A percentile compares a stretch with the other conserved stretches of the same genome.
Evolutionary conservation across 768 basidiomycete species (phyloP).

Genomic region (Pleurotus cornucopiae): DNA sequence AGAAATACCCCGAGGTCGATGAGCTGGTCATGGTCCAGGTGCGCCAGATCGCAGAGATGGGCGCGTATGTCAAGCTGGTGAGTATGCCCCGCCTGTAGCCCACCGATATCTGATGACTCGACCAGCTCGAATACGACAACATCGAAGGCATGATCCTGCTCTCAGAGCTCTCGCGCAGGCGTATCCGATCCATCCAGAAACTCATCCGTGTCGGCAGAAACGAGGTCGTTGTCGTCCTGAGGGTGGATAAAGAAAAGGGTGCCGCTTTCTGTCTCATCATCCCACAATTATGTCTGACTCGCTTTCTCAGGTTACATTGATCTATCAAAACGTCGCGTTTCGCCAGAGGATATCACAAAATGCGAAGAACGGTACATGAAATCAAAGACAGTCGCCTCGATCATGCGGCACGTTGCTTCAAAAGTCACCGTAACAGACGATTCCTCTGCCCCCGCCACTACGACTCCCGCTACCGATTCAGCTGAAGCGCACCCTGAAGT

Average conservation of each 20-base stretch:
- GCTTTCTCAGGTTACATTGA: slow-evolving; percentile 87
- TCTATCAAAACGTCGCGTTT: slow-evolving; percentile 96
- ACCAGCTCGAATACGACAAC: slow-evolving; percentile 95
- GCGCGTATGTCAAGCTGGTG: slow-evolving; percentile 97
- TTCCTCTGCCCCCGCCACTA: slow-evolving; percentile 25
- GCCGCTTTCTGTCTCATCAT: slow-evolving; percentile 15
- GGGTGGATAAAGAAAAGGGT: slow-evolving; percentile 99
- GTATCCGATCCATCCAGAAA: slow-evolving; percentile 96
- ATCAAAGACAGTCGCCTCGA: slow-evolving; percentile 91
- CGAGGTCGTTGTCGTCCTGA: slow-evolving; percentile 95
- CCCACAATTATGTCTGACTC: background rate
- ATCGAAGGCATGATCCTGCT: slow-evolving; percentile 99
- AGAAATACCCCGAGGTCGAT: slow-evolving; percentile 93
- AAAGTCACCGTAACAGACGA: slow-evolving; percentile 53
- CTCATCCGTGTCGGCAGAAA: slow-evolving; percentile 96
- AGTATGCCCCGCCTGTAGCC: slow-evolving; percentile 22
- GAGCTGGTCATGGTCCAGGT: slow-evolving; percentile 99
- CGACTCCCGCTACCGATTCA: slow-evolving; percentile 19
- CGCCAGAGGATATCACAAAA: slow-evolving; percentile 97
- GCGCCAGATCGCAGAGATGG: slow-evolving; percentile 99
- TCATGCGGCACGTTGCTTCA: slow-evolving; percentile 87
- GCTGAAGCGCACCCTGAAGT: slow-evolving; percentile 4
- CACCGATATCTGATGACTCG: background rate
- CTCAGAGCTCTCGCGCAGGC: slow-evolving; percentile 94
- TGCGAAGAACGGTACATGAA: slow-evolving; percentile 99